Evolutionary conservation across 1,139 yeast genomes (phyloP), one percentile per base, ranked within the genome.

Genomic region (Suhomyces guaymorum): DNA sequence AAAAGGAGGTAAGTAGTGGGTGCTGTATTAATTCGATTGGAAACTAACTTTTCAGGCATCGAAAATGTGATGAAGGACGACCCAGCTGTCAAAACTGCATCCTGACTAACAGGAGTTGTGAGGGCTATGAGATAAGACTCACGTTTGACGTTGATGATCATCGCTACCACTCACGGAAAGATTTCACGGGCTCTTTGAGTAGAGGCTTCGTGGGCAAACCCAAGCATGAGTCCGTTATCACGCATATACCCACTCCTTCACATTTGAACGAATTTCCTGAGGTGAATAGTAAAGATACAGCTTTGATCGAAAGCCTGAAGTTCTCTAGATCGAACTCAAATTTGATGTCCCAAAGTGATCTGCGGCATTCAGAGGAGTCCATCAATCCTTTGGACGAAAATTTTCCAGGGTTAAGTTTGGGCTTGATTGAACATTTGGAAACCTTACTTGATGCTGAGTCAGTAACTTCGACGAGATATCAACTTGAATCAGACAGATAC

Each of bases 61-160:
- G 75, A 32, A 79, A 78, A 40, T 78, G 84, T 51, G 82, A 77
- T 51, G 80, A 79, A 46, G 57, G 63, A 0, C 75, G 73, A 46
- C 84, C 84, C 1, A 44, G 48, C 11, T 78, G 84, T 53, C 58
- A 61, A 19, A 77, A 76, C 51, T 78, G 84, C 52, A 28, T 57
- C 11, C 68, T 61, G 28, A 61, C 72, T 4, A 72, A 71, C 3
- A 52, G 73, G 20, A 39, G 40, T 10, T 75, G 81, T 46, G 78
- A 63, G 38, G 80, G 80, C 1, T 75, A 75, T 49, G 74, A 63
- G 0, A 39, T 72, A 5, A 56, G 73, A 35, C 51, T 74, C 5
- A 58, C 69, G 2, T 75, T 74, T 43, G 77, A 71, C 43, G 74
- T 70, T 8, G 75, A 72, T 39, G 75, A 70, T 30, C 41, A 38